Conservation (phyloP, 2,329 filamentous ascomycete species). For the Trichoderma endophyticum region DNA sequence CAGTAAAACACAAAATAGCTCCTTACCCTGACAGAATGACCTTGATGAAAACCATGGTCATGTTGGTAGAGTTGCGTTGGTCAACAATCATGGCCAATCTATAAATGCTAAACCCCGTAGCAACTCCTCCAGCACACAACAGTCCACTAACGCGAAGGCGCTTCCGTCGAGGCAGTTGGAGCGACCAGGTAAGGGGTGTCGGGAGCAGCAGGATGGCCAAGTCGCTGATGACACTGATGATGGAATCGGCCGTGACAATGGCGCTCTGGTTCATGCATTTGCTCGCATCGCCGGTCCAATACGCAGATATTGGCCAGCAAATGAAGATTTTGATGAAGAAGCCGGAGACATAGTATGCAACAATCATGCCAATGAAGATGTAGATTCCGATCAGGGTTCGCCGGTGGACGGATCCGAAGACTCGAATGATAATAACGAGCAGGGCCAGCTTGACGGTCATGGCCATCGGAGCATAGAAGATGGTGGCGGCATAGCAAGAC, state of each 20-base stretch:
- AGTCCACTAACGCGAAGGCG: slow-evolving; percentile 31
- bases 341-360: slow-evolving; percentile 40
- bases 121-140: slow-evolving; percentile 32
- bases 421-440: slow-evolving; percentile 41
- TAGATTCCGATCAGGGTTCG: slow-evolving; percentile 39
- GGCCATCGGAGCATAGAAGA: slow-evolving; percentile 45
- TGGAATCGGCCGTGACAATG: slow-evolving; percentile 32
- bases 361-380: slow-evolving; percentile 36
- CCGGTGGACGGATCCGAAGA: slow-evolving; percentile 40
- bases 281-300: slow-evolving; percentile 34
- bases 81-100: slow-evolving; percentile 28
- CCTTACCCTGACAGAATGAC: slow-evolving; percentile 27
- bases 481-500: slow-evolving; percentile 41
- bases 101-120: slow-evolving; percentile 32
- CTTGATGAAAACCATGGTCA: slow-evolving; percentile 29
- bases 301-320: slow-evolving; percentile 40
- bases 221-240: slow-evolving; percentile 33
- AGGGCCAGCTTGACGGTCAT: slow-evolving; percentile 43
- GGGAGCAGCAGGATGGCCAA: slow-evolving; percentile 31
- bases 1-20: too few relatives aligned
- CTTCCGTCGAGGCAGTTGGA: slow-evolving; percentile 30
- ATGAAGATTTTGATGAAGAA: slow-evolving; percentile 42
- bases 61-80: slow-evolving; percentile 26
- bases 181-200: slow-evolving; percentile 32
- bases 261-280: slow-evolving; percentile 37